Evolutionary conservation across 108 stramenopile species (phyloP).

Genomic region (Skeletonema grethae): DNA sequence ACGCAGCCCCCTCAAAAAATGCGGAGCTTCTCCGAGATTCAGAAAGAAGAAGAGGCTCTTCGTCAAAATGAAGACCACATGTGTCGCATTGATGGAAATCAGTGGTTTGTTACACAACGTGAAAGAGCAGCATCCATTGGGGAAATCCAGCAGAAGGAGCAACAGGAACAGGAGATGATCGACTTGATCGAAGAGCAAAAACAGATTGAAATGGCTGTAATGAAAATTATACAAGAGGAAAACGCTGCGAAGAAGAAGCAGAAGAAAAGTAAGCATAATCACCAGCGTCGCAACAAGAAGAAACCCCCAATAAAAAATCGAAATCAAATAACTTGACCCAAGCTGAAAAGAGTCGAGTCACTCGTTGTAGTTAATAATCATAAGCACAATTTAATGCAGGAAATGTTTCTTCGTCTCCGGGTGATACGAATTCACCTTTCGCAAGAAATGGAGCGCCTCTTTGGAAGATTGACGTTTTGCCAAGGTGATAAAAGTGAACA

Average conservation of each 20-base stretch:
- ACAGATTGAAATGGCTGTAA: constrained; percentile 71
- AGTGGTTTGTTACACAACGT: constrained; percentile 74
- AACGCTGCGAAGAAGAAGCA: constrained; percentile 24
- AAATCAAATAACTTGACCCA: neutral
- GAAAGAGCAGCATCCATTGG: constrained; percentile 80
- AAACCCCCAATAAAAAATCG: constrained; percentile 1
- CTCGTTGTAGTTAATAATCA: neutral
- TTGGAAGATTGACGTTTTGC: no score
- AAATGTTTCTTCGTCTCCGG: no score
- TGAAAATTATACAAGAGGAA: constrained; percentile 36
- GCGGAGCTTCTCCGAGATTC: constrained; percentile 63
- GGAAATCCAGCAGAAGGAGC: constrained; percentile 64
- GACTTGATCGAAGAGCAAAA: constrained; percentile 72
- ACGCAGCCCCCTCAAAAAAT: neutral
- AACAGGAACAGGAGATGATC: constrained; percentile 54
- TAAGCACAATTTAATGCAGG: neutral
- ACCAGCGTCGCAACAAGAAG: constrained; percentile 8
- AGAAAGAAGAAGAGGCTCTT: constrained; percentile 69
- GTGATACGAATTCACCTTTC: no score
- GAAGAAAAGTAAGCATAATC: constrained; percentile 24
- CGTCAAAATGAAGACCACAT: constrained; percentile 55
- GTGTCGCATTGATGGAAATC: constrained; percentile 46
- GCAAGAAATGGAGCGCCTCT: no score
- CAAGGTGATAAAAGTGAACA: no score
- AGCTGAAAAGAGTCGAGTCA: neutral